Conservation (phyloP, 2,329 filamentous ascomycete genomes). For the Dactylellina leptospora region DNA sequence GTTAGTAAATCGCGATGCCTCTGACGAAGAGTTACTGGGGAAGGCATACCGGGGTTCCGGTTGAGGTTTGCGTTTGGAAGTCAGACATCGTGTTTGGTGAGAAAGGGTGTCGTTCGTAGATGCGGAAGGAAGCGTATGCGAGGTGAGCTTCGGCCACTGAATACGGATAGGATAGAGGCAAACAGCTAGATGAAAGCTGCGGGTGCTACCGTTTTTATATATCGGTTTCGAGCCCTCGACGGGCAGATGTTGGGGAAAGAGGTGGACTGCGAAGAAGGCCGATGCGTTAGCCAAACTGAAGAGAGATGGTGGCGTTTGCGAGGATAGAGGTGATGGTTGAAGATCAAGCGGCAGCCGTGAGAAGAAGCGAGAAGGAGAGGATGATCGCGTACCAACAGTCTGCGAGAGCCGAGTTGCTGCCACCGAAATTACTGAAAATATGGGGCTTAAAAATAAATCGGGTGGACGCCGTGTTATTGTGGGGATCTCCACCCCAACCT, state of each 20-base stretch:
- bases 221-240: slow-evolving; percentile 26
- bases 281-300: not conserved
- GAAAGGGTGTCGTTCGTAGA: not conserved
- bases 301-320: slow-evolving; percentile 19
- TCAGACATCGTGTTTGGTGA: slow-evolving; percentile 3
- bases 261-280: not conserved
- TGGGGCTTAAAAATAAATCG: slow-evolving; percentile 23
- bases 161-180: too few species aligned
- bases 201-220: too few species aligned
- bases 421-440: slow-evolving; percentile 28
- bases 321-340: slow-evolving; percentile 11
- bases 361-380: slow-evolving; percentile 22
- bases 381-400: slow-evolving; percentile 48
- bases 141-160: not conserved
- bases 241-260: slow-evolving; percentile 41
- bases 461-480: slow-evolving; percentile 30
- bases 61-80: slow-evolving; percentile 41
- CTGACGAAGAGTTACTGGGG: not conserved
- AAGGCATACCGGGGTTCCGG: slow-evolving; percentile 37
- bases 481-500: slow-evolving; percentile 45
- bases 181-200: too few species aligned
- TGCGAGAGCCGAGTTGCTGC: slow-evolving; percentile 41
- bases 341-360: not conserved
- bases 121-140: not conserved
- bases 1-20: slow-evolving; percentile 10